Base-by-base conservation (phyloP, 1,284 basidiomycete species). In the Puccinia horiana region DNA sequence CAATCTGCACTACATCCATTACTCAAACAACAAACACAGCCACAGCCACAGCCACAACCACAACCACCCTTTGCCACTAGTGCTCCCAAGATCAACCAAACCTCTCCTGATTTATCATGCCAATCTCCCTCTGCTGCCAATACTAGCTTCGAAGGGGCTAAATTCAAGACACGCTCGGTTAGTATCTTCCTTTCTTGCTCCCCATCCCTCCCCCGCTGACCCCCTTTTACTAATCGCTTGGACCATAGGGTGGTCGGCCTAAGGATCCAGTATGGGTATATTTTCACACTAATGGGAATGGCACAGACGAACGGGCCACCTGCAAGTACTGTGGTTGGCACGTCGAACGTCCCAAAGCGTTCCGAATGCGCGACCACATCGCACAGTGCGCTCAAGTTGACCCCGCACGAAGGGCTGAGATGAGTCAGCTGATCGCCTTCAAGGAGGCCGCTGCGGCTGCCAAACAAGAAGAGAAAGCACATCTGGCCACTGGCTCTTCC, bases 301-400 rank as follows among this genome's bases (percentile, higher is more conserved):
- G 81, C 11, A 67, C 81, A 0, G 81, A 82, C n/a, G 81, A 82
- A 58, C 61, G 81, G 8, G 85, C 85, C 11, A 76, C 72, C 2
- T 85, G 85, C 63, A 75, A 74, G 56, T 83, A 72, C 58, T 86
- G 86, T 80, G 79, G 80, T 8, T 86, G 86, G 86, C 83, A 81
- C 65, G 83, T 84, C 14, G 85, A 86, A 37, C 83, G 85, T 49
- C 85, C 86, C 0, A 86, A 86, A 83, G 85, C 86, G 16, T 86
- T 86, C 72, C 83, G 85, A 3, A 85, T 86, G 85, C 82, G 85
- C 52, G 73, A 83, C 35, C 86, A 86, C 82, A 78, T 84, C 23
- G 37, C 78, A 3, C 42, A 79, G 29, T 86, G 86, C 82, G 82
- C 79, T 20, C 35, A 76, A 16, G 72, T 85, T 20, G 74, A 76